Conservation (phyloP, 805 yeast genomes). For the Torulaspora quercuum region DNA sequence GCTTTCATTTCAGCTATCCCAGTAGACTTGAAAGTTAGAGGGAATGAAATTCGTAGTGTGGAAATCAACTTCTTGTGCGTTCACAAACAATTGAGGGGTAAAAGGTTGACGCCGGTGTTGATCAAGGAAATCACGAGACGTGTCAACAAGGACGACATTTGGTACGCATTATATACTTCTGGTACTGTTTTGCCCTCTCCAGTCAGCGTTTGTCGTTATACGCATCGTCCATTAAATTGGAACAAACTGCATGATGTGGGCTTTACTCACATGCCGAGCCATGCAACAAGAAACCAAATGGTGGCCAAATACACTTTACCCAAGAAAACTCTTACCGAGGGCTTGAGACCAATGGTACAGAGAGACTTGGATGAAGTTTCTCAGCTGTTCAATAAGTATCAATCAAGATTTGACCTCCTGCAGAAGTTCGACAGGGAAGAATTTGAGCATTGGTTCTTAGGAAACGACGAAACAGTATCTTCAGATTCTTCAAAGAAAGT, state of each 20-base stretch:
- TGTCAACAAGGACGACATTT: slow-evolving; percentile 75
- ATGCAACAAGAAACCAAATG: slow-evolving; percentile 67
- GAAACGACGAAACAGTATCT: slow-evolving; percentile 40
- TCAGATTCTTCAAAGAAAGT: slow-evolving; percentile 40
- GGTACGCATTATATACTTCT: slow-evolving; percentile 96
- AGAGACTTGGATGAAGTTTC: slow-evolving; percentile 65
- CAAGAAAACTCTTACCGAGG: slow-evolving; percentile 46
- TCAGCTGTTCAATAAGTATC: slow-evolving; percentile 57
- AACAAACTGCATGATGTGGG: slow-evolving; percentile 84
- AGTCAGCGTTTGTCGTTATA: slow-evolving; percentile 78
- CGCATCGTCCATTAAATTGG: slow-evolving; percentile 95
- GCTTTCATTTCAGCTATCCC: slow-evolving; percentile 95
- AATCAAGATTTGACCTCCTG: slow-evolving; percentile 64
- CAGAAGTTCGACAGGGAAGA: slow-evolving; percentile 61
- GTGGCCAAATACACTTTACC: slow-evolving; percentile 63
- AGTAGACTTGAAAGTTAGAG: slow-evolving; percentile 58
- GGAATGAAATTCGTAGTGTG: slow-evolving; percentile 55
- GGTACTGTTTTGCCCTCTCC: slow-evolving; percentile 94
- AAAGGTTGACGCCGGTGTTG: slow-evolving; percentile 88
- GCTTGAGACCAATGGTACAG: slow-evolving; percentile 49
- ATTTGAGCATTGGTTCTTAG: slow-evolving; percentile 76
- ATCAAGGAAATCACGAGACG: slow-evolving; percentile 93
- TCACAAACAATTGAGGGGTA: slow-evolving; percentile 89
- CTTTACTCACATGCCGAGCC: slow-evolving; percentile 73
- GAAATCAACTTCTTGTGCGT: slow-evolving; percentile 93